Base-by-base conservation (phyloP, 169 alveolate genomes). In the Toxoplasma gondii region DNA sequence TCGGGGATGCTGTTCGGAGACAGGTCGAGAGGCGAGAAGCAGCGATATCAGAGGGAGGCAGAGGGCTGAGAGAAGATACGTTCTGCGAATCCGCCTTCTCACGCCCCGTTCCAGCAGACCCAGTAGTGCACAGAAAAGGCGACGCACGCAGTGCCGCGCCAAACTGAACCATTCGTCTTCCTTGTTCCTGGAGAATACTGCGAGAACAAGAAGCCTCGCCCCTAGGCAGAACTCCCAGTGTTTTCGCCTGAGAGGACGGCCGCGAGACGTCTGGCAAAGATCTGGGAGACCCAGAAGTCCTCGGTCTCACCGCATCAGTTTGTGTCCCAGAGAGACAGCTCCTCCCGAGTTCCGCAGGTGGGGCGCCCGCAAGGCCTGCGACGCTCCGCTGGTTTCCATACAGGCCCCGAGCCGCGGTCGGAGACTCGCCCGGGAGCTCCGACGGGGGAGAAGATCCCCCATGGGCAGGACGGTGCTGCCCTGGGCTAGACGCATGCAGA, bases 91-190 rank as follows among this genome's bases (percentile, higher is more conserved):
- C 82, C 17, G 43, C 82, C 82, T 34, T 69, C 82, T 69, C 82
- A 4, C 82, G 43, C n/a, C 82, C 82, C 19, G 4, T 34, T 17
- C 82, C 38, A 2, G 34, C 82, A 17, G 82, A 69, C 82, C 38
- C 43, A 29, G 16, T 22, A 29, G 34, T 69, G 31, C n/a, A 27
- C n/a, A 64, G 74, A 27, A 16, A 27, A 16, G 74, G 74, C 9
- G 74, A 16, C 31, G 74, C 44, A 16, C 10, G 5, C 86, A 31
- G 1, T 27, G 45, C 27, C 39, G 86, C 45, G 16, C 43, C 86
- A n/a, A 78, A 78, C 45, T 78, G 86, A 17, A 78, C 86, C 86
- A 78, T 27, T 19, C 86, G 39, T 31, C 86, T 78, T 78, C 86
- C 86, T n/a, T 78, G 86, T n/a, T 78, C 86, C 22, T 29, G 39